Percentiles rank a stretch among this genome's conserved stretches.
phyloP scores from a whole-genome alignment of 1,284 basidiomycete species.

The Ceratobasidium papillatum region DNA sequence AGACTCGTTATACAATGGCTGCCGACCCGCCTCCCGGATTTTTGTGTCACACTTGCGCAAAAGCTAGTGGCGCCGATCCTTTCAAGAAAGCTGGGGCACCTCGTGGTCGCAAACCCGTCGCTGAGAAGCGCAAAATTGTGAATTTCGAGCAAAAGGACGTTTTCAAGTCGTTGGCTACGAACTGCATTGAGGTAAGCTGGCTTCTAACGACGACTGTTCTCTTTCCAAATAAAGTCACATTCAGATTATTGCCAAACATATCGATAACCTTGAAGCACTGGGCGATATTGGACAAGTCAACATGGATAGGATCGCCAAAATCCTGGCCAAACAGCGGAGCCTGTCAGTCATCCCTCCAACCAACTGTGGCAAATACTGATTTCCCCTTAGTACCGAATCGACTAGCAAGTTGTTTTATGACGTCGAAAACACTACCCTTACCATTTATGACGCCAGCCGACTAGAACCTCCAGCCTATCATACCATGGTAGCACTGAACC shows the following conservation, averaged over 20 bases:
- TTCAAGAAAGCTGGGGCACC: constrained; percentile 78
- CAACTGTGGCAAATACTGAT: neutral
- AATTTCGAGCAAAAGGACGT: constrained; percentile 73
- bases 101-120: constrained; percentile 66
- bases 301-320: constrained; percentile 82
- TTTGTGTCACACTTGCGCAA: constrained; percentile 82
- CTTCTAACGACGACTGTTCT: neutral
- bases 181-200: constrained; percentile 76
- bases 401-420: constrained; percentile 78
- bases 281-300: constrained; percentile 86
- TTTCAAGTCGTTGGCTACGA: constrained; percentile 72
- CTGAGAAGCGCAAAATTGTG: constrained; percentile 69
- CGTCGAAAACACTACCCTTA: constrained; percentile 70
- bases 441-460: constrained; percentile 90
- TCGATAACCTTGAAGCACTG: constrained; percentile 89
- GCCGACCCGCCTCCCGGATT: constrained; percentile 73
- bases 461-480: constrained; percentile 72
- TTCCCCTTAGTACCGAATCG: constrained; percentile 7
- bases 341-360: constrained; percentile 64
- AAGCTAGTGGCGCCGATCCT: constrained; percentile 76
- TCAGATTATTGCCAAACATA: constrained; percentile 84
- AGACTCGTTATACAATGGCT: constrained; percentile 88
- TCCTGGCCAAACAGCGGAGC: constrained; percentile 85
- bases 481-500: constrained; percentile 79
- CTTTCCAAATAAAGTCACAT: neutral